Evolutionary conservation across 2,329 filamentous ascomycete genomes (phyloP).

Genomic region (Mollisiaceae sp.): DNA sequence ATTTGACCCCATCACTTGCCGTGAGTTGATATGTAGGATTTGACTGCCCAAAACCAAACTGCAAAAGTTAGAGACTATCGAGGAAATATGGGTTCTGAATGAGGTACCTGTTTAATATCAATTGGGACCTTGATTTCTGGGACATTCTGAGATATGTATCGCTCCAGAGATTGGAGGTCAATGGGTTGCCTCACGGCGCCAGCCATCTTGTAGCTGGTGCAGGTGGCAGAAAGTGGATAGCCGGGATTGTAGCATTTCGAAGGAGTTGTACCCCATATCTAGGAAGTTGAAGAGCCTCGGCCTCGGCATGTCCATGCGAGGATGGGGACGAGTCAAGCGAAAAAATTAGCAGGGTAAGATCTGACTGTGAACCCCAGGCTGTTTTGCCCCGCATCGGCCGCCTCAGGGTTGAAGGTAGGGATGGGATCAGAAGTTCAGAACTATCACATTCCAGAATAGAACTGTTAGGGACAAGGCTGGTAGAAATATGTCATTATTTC

Average conservation of each 20-base stretch:
- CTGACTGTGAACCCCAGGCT: not conserved
- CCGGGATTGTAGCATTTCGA: not conserved
- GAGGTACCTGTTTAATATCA: slow-evolving; percentile 82
- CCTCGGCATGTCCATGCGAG: slow-evolving; percentile 8
- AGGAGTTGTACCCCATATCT: not conserved
- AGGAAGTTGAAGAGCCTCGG: not conserved
- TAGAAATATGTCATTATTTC: too few species aligned
- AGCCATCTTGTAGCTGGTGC: slow-evolving; percentile 64
- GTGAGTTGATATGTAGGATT: slow-evolving; percentile 96
- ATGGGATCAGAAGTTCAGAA: too few species aligned
- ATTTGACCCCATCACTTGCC: slow-evolving; percentile 69
- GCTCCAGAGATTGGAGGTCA: slow-evolving; percentile 78
- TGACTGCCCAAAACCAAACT: slow-evolving; percentile 98
- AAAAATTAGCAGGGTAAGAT: not conserved
- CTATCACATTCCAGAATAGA: too few species aligned
- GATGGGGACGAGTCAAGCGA: not conserved
- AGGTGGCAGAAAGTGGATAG: not conserved
- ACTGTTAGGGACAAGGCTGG: too few species aligned
- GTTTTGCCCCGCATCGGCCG: not conserved
- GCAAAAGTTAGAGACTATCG: slow-evolving; percentile 11
- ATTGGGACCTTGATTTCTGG: slow-evolving; percentile 83
- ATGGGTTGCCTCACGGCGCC: slow-evolving; percentile 90
- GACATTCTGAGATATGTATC: slow-evolving; percentile 78
- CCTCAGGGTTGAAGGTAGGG: not conserved
- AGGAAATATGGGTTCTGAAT: slow-evolving; percentile 14